Evolutionary conservation across 139 green algal species (phyloP), one percentile per base, ranked within the genome.

Genomic region (Diplosphaera chodatii): DNA sequence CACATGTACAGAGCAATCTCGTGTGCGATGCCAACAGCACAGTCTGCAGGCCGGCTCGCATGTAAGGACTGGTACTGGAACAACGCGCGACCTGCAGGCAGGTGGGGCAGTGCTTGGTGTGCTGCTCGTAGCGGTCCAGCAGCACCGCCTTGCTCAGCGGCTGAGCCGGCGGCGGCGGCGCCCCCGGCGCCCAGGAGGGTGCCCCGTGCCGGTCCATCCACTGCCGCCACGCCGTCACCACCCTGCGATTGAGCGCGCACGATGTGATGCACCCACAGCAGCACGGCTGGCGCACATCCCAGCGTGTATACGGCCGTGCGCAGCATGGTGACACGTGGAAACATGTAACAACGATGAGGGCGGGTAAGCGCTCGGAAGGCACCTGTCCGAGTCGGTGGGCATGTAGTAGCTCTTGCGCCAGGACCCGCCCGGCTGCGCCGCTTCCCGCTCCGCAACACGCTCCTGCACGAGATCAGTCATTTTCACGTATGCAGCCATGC

Each of bases 121-220:
- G 72, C 66, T 77, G 72, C 5, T 72, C 56, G 55, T 69, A 77
- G 40, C 72, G 40, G 72, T 77, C 55, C 32, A 77, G 72, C 5
- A 77, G 48, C 25, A 63, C 48, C 21, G 67, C 31, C 66, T 55
- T 66, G n/a, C 13, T 32, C 2, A 74, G n/a, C 1, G 69, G 30
- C n/a, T 55, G 28, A 23, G 68, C 8, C 0, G 64, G 67, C 23
- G 40, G 27, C 40, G 33, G 40, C 55, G 28, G 8, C 27, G n/a
- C 23, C 22, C 23, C 25, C 1, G 22, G 30, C 21, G 29, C 4
- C 37, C 62, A 40, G 10, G 8, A 4, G 3, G 48, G 48, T 18
- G 41, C 30, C 4, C 64, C 64, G 13, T 31, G 29, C 29, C 48
- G 3, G 28, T 48, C 31, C 71, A 76, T 56, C 71, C 71, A 76